Evolutionary conservation across 164 flowering plant genomes (phyloP).

Genomic region (Magnolia officinalis): DNA sequence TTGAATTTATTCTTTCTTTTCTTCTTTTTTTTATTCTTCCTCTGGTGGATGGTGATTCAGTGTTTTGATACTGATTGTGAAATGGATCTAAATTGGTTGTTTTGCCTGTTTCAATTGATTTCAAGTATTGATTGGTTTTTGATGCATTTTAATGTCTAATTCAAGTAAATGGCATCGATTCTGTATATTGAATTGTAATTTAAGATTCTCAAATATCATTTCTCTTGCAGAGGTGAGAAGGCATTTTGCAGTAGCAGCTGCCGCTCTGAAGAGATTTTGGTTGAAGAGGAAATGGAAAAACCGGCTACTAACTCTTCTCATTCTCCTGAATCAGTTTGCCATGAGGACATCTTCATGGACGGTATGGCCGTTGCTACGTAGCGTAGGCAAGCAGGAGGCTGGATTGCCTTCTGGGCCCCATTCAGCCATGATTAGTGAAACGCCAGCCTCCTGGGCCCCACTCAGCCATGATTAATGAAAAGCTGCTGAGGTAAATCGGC

Average conservation of each 20-base stretch:
- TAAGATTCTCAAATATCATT: slow-evolving; percentile 5
- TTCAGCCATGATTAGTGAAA: slow-evolving; percentile 24
- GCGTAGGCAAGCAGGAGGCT: neutral
- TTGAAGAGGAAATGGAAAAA: slow-evolving; percentile 58
- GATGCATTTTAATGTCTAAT: neutral
- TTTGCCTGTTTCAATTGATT: neutral
- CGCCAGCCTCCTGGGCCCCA: too few relatives aligned
- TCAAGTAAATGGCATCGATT: neutral
- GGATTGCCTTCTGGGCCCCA: neutral
- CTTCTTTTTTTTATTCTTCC: neutral
- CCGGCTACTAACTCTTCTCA: slow-evolving; percentile 15
- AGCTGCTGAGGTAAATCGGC: slow-evolving; percentile 20
- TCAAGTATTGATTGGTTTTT: neutral
- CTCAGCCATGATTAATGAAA: too few relatives aligned
- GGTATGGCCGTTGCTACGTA: slow-evolving; percentile 23
- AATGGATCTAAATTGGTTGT: neutral
- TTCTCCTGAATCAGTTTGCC: slow-evolving; percentile 14
- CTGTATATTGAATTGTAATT: neutral
- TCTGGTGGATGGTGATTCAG: neutral
- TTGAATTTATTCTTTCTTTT: neutral
- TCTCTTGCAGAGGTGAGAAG: slow-evolving; percentile 65
- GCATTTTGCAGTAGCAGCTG: slow-evolving; percentile 84
- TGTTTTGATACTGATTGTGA: neutral
- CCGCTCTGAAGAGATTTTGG: slow-evolving; percentile 58
- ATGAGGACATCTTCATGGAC: slow-evolving; percentile 19